Evolutionary conservation across 2,329 filamentous ascomycete genomes (phyloP), one percentile per base, ranked within the genome.

Genomic region (Paramyrothecium sp.): DNA sequence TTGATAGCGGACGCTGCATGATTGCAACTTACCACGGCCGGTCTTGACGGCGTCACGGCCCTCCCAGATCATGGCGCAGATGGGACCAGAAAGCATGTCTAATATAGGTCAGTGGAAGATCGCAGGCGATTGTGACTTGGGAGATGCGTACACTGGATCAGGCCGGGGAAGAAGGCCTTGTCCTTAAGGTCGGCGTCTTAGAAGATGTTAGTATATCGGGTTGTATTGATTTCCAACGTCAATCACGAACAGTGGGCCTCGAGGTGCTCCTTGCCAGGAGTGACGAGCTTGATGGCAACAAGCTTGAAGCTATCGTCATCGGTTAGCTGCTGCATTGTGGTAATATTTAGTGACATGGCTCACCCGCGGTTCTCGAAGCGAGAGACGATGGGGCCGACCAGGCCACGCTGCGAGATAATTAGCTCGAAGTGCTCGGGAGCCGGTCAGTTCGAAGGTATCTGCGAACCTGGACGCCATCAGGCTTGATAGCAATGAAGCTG

Each of bases 401-500:
- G 91, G 83, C 95, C 95, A 83, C 95, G 94, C 93, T 97, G 75
- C 60, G 53, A 22, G 46, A 34, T 12, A 61, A 65, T 71, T 57
- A 71, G 67, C 62, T 33, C 11, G 34, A 19, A 47, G 11, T 20
- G 16, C n/a, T 53, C 13, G 17, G 22, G 13, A 47, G 26, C 17
- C 20, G 51, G 26, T 26, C 53, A 54, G 44, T 21, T 48, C 44
- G 30, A 33, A 17, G 10, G 53, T 57, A 26, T 53, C 49, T 44
- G 60, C 81, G 69, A 89, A 96, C 92, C 89, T 97, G 95, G 82
- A 98, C 95, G 79, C 95, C 95, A 83, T 98, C 95, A 71, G 94
- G 95, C 92, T 99, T 99, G 88, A 99, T 92, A 77, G 95, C 95
- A 87, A 98, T 98, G 91, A 98, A 98, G 84, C 94, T 98, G 73